Percentiles rank a stretch among this genome's conserved stretches.
Evolutionary conservation across 768 basidiomycete genomes (phyloP).

Genomic region (Roridomyces roridus): DNA sequence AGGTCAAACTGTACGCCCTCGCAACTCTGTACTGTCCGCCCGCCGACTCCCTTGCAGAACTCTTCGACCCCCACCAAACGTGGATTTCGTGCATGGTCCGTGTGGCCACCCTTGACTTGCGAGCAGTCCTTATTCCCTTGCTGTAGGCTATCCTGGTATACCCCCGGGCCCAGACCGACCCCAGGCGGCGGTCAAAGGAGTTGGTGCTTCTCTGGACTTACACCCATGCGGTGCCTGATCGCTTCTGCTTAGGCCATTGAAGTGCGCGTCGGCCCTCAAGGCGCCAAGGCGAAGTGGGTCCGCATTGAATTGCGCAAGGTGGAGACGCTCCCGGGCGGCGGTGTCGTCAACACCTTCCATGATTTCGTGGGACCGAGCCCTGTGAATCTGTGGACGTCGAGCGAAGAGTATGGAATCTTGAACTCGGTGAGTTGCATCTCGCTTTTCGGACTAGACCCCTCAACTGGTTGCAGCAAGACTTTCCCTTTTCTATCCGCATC

Average conservation of each 20-base stretch:
- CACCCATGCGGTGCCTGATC: slow-evolving; percentile 13
- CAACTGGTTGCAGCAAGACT: slow-evolving; percentile 67
- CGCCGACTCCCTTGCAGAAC: slow-evolving; percentile 52
- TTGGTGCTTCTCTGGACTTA: slow-evolving; percentile 47
- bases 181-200: slow-evolving; percentile 86
- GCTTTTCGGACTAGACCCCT: slow-evolving; percentile 5
- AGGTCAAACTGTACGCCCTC: slow-evolving; percentile 41
- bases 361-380: slow-evolving; percentile 86
- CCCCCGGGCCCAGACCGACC: slow-evolving; percentile 81
- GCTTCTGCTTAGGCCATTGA: slow-evolving; percentile 71
- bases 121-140: slow-evolving; percentile 10
- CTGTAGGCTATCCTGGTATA: slow-evolving; percentile 82
- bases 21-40: slow-evolving; percentile 1
- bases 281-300: slow-evolving; percentile 92
- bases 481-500: slow-evolving; percentile 88
- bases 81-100: slow-evolving; percentile 86
- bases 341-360: slow-evolving; percentile 71
- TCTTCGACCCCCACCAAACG: slow-evolving; percentile 86
- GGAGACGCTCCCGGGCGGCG: slow-evolving; percentile 80
- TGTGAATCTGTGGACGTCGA: slow-evolving; percentile 81
- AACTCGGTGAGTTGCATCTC: slow-evolving; percentile 59
- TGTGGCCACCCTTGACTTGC: slow-evolving; percentile 12
- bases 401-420: slow-evolving; percentile 74
- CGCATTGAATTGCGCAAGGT: slow-evolving; percentile 91
- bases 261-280: slow-evolving; percentile 73